Base-by-base conservation (phyloP, 2,329 filamentous ascomycete genomes). In the Epichloe typhina region DNA sequence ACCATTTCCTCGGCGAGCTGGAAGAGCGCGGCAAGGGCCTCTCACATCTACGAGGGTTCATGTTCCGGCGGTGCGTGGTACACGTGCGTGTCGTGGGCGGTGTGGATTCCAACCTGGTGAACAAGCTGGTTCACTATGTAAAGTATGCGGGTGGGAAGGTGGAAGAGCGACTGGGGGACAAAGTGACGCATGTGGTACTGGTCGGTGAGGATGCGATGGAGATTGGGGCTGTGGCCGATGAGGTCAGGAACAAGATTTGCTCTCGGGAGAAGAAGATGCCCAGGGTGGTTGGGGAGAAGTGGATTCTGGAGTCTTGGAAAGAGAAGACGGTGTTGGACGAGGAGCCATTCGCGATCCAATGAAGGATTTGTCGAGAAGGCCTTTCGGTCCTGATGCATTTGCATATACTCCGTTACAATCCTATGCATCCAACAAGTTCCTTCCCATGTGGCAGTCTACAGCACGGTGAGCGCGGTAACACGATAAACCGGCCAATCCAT, bases 241-340 rank as follows among this genome's bases (percentile, higher is more conserved):
- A 66, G n/a, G 61, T 82, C 12, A 69, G 76, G 35, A 61, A 68
- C 5, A 59, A 62, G 46, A 66, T 79, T 17, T 75, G 76, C 52
- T 59, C 58, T 19, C 64, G 74, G 49, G 64, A 62, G 6, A 68
- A 62, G 6, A 68, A 62, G 49, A 66, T 89, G 37, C 87, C 90
- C 0, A 73, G 87, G 55, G 67, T 91, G 6, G 84, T 96, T 2
- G 76, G 70, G 0, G 64, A 74, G 9, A 71, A 72, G 13, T 98
- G 93, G 93, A 68, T 96, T 0, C 75, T 83, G 47, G 81, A 85
- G 49, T 87, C 86, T 59, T 95, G 90, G 88, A 73, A 72, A 52
- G 87, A 91, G 63, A 75, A 73, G 55, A 95, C 88, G 1, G 61
- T 86, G 54, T 64, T 96, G 45, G 88, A 95, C 56, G 91, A 96